Evolutionary conservation across 2,329 filamentous ascomycete species (phyloP), one percentile per base, ranked within the genome.

Genomic region (Paecilomyces fulvus): DNA sequence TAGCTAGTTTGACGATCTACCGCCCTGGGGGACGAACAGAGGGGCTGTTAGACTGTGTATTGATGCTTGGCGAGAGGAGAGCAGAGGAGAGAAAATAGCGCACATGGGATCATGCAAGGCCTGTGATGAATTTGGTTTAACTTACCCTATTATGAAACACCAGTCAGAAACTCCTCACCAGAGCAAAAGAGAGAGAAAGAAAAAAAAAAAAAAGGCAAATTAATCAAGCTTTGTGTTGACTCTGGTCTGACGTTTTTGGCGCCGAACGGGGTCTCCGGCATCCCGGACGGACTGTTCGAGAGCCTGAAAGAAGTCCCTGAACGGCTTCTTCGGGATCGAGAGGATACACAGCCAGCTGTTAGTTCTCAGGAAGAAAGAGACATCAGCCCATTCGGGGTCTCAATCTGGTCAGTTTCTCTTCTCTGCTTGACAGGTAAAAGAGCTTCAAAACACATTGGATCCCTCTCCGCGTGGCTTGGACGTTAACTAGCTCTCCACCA

Each of bases 171-270:
- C 8, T n/a, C 8, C 12, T 7, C 5, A 43, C 14, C 14, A 43
- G n/a, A 43, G 17, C 14, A 43, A 17, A n/a, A 17, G 14, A 9
- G 17, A 28, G 7, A n/a, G n/a, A n/a, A n/a, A n/a, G n/a, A n/a
- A n/a, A n/a, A n/a, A n/a, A n/a, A n/a, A n/a, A n/a, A n/a, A n/a
- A n/a, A n/a, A n/a, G n/a, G n/a, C n/a, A n/a, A n/a, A n/a, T n/a
- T 20, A 20, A 11, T 28, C 30, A 25, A 21, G 17, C 54, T 37
- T 49, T 48, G 17, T 54, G 25, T 28, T 30, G 30, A 11, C 52
- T 52, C 30, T 51, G 43, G 23, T 48, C 46, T 28, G 55, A 57
- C 52, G 53, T 49, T 43, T 43, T 43, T 43, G 37, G 37, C 37
- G 48, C 48, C 48, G 20, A 28, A 28, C 48, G 21, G 48, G 17